Percentiles rank a stretch among this genome's conserved stretches.
Conservation (phyloP, 441 rosid species). For the Syzygium syzygioides region DNA sequence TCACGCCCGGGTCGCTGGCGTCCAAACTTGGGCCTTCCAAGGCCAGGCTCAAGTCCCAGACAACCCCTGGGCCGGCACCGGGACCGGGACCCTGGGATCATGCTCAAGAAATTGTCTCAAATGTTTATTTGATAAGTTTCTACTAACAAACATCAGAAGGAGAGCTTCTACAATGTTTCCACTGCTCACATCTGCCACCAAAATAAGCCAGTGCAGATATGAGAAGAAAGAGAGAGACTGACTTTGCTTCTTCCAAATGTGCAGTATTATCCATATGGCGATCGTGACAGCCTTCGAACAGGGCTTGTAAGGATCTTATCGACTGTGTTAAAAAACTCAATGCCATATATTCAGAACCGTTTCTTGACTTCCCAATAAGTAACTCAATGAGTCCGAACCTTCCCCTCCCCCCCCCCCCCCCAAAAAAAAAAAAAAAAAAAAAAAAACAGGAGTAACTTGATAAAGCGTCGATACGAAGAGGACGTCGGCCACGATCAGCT, state of each 20-base stretch:
- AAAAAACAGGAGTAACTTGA: too few relatives aligned
- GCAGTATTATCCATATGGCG: not conserved
- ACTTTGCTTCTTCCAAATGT: not conserved
- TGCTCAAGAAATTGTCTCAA: not conserved
- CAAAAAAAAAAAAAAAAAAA: too few relatives aligned
- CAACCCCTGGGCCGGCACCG: not conserved
- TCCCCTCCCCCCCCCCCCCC: too few relatives aligned
- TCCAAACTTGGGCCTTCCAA: not conserved
- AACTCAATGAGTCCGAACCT: too few relatives aligned
- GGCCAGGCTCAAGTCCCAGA: not conserved
- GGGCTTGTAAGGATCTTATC: not conserved
- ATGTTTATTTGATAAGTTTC: not conserved
- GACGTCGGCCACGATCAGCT: not conserved
- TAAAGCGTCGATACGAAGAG: not conserved
- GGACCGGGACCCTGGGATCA: accelerated
- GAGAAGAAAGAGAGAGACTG: not conserved
- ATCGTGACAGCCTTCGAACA: not conserved
- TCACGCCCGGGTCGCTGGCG: accelerated
- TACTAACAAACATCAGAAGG: not conserved
- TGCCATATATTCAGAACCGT: accelerated
- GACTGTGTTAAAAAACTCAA: not conserved
- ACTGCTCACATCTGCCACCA: not conserved
- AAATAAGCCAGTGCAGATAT: not conserved
- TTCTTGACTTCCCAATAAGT: not conserved
- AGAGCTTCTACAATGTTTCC: accelerated